These are phyloP conservation scores for Russula sp. DNA, from an alignment of 768 basidiomycete species.

Conservation along the genomic window DNA sequence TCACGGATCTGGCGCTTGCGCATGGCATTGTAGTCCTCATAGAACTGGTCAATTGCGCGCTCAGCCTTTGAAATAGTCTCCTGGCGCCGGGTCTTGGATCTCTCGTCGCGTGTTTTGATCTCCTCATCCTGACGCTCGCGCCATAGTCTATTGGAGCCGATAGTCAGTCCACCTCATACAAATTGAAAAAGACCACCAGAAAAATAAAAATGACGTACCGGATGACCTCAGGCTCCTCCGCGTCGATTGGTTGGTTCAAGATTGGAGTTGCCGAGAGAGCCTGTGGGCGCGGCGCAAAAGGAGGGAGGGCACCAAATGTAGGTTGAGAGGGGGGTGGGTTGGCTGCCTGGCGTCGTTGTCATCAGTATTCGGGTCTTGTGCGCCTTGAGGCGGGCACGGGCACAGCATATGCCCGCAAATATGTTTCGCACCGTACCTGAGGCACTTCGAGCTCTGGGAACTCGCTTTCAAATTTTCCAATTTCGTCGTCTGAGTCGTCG, in stretches of 20 bases:
- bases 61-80: constrained; percentile 85
- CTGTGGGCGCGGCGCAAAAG: constrained; percentile 78
- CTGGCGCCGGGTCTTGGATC: constrained; percentile 69
- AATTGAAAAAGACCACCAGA: not conserved
- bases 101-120: constrained; percentile 80
- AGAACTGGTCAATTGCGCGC: constrained; percentile 84
- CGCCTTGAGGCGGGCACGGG: not conserved
- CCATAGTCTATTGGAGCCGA: constrained; percentile 63
- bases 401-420: not conserved
- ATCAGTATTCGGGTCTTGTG: constrained; percentile 25
- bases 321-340: constrained; percentile 34
- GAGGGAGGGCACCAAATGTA: constrained; percentile 48
- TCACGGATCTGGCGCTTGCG: constrained; percentile 89
- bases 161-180: not conserved
- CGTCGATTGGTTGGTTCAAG: constrained; percentile 59
- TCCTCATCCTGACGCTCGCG: constrained; percentile 81
- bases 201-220: constrained; percentile 47
- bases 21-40: constrained; percentile 81
- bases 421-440: constrained; percentile 35
- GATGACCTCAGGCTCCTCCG: constrained; percentile 86
- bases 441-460: constrained; percentile 76
- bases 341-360: constrained; percentile 23
- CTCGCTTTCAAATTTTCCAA: constrained; percentile 80
- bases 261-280: constrained; percentile 71
- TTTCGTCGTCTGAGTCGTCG: constrained; percentile 57